Percentiles rank a stretch among this genome's conserved stretches.
Conservation (phyloP, 345 rosid species). For the Gossypium anomalum region DNA sequence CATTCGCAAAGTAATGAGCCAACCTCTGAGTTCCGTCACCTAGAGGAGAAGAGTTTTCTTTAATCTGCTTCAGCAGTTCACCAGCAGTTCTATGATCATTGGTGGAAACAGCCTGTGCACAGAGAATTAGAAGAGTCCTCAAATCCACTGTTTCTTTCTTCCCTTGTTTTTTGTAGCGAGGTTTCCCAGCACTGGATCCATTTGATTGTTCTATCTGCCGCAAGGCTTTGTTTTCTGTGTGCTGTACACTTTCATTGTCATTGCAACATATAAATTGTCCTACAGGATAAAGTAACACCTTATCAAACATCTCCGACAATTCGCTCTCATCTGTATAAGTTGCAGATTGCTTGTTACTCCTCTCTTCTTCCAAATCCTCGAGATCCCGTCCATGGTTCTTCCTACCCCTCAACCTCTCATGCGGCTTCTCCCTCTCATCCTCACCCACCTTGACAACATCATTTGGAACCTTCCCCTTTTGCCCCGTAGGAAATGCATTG, state of each 20-base stretch:
- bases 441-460: slow-evolving; percentile 26
- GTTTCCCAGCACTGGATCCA: slow-evolving; percentile 36
- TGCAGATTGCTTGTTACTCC: slow-evolving; percentile 62
- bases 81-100: slow-evolving; percentile 60
- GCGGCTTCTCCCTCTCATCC: slow-evolving; percentile 17
- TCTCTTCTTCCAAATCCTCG: slow-evolving; percentile 42
- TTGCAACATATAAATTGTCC: neutral
- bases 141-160: slow-evolving; percentile 67
- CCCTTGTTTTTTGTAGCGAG: slow-evolving; percentile 26
- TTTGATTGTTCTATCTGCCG: slow-evolving; percentile 26
- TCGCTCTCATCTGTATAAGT: slow-evolving; percentile 41
- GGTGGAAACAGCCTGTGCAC: slow-evolving; percentile 72
- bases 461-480: slow-evolving; percentile 14
- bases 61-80: slow-evolving; percentile 71
- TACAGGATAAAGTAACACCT: slow-evolving; percentile 45
- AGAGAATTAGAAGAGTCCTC: slow-evolving; percentile 55
- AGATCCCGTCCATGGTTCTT: slow-evolving; percentile 56
- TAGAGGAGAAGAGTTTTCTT: slow-evolving; percentile 53
- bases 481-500: neutral
- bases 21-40: slow-evolving; percentile 82
- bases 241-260: neutral
- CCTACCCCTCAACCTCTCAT: slow-evolving; percentile 34
- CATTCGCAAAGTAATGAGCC: slow-evolving; percentile 82
- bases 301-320: slow-evolving; percentile 69
- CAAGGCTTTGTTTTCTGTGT: slow-evolving; percentile 19